Evolutionary conservation across 2,329 filamentous ascomycete species (phyloP), one percentile per base, ranked within the genome.

Genomic region (Penicillium sp.): DNA sequence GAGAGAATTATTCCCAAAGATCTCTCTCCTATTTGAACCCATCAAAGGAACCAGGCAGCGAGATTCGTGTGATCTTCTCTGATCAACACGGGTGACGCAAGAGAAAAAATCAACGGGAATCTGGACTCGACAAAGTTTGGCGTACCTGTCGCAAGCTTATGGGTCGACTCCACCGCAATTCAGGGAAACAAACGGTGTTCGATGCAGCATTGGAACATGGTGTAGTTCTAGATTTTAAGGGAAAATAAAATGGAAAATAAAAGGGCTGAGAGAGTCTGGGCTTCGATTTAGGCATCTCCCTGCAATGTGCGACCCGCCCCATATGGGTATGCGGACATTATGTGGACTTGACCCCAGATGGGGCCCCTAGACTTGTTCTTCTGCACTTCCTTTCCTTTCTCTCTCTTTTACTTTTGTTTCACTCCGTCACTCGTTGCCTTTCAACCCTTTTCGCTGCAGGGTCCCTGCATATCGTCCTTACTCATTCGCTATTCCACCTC

Each of bases 291-390:
- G 31, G 31, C 31, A 14, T 36, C 24, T 27, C 24, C 24, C 24
- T 27, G 24, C 29, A 47, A 48, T 48, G 36, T 42, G 38, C n/a
- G 50, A 43, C 50, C 50, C 50, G 50, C 50, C 50, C 50, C 44
- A 53, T 53, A 40, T 40, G 38, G 50, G 50, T 49, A 53, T 53
- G 50, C 43, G 50, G 50, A 49, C 50, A 52, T 47, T 31, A 36
- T 27, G 24, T 27, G 24, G 24, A 27, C 24, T 27, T 40, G 49
- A 52, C 50, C 50, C 50, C 50, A 53, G 50, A 53, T 52, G 49
- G 47, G 45, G 49, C 50, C 50, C 50, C 43, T 52, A 52, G n/a
- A 16, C 38, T 21, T 10, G 6, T 36, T 21, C 38, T 34, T 34
- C 14, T 14, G 10, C 32, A 13, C 32, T 34, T 40, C 18, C 38